Evolutionary conservation across 2,329 filamentous ascomycete genomes (phyloP).

Genomic region (Davidsoniella virescens): DNA sequence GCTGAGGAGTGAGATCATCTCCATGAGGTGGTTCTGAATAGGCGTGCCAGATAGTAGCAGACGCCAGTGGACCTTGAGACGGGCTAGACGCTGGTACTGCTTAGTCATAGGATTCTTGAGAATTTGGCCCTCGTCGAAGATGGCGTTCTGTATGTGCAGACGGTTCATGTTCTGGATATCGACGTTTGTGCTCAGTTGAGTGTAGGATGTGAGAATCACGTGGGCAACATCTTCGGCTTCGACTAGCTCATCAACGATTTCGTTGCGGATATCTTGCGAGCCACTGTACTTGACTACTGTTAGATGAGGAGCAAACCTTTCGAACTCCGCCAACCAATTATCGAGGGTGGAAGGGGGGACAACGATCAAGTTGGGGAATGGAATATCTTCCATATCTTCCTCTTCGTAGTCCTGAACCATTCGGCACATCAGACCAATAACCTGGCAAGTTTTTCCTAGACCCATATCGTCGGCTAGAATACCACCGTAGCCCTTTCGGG

Average conservation of each 20-base stretch:
- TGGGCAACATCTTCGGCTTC: slow-evolving; percentile 34
- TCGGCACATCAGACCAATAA: slow-evolving; percentile 80
- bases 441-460: slow-evolving; percentile 88
- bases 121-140: slow-evolving; percentile 91
- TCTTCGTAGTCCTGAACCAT: slow-evolving; percentile 48
- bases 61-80: slow-evolving; percentile 66
- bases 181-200: slow-evolving; percentile 36
- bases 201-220: slow-evolving; percentile 43
- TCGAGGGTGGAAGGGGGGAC: slow-evolving; percentile 88
- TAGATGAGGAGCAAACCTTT: slow-evolving; percentile 66
- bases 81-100: slow-evolving; percentile 62
- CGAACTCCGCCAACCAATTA: slow-evolving; percentile 88
- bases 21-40: slow-evolving; percentile 84
- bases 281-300: slow-evolving; percentile 58
- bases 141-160: slow-evolving; percentile 36
- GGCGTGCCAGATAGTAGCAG: slow-evolving; percentile 76
- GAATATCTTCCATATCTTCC: slow-evolving; percentile 21
- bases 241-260: slow-evolving; percentile 50
- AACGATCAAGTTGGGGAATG: slow-evolving; percentile 66
- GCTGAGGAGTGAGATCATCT: slow-evolving; percentile 77
- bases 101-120: slow-evolving; percentile 78
- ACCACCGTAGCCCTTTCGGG: slow-evolving; percentile 62
- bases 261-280: slow-evolving; percentile 46
- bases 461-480: slow-evolving; percentile 98
- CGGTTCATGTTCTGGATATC: slow-evolving; percentile 35